Conservation (phyloP, 352 stramenopile genomes). For the Aphanomyces invadans region DNA sequence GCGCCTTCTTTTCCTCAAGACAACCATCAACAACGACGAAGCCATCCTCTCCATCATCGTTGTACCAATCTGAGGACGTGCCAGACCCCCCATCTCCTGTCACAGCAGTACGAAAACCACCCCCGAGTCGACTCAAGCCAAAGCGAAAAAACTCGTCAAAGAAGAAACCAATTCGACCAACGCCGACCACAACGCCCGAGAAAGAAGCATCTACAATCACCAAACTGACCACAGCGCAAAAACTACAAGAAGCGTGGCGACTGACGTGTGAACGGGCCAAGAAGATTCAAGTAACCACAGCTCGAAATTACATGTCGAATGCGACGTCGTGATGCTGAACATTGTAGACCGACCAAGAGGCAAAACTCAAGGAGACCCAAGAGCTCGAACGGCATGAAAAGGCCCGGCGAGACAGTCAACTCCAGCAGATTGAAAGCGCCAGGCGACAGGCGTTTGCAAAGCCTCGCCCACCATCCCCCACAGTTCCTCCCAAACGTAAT, state of each 20-base stretch:
- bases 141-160: neutral
- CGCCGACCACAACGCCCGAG: no score
- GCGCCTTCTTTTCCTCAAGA: neutral
- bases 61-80: no score
- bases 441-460: constrained; percentile 15
- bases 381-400: neutral
- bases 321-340: neutral
- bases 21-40: neutral
- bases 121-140: neutral
- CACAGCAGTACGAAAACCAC: neutral
- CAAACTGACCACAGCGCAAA: neutral
- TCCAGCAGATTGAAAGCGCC: constrained; percentile 9
- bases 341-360: constrained; percentile 15
- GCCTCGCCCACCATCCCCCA: neutral
- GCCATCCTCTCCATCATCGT: neutral
- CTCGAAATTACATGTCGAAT: no score
- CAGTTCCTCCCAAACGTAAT: neutral
- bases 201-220: no score
- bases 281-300: constrained; percentile 16
- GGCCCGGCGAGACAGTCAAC: neutral
- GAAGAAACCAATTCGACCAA: no score
- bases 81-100: no score
- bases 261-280: constrained; percentile 10
- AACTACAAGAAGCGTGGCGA: neutral
- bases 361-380: neutral